These are phyloP conservation scores for Starmerella sirachaensis DNA, from an alignment of 805 yeast species.

Conservation along the genomic window DNA sequence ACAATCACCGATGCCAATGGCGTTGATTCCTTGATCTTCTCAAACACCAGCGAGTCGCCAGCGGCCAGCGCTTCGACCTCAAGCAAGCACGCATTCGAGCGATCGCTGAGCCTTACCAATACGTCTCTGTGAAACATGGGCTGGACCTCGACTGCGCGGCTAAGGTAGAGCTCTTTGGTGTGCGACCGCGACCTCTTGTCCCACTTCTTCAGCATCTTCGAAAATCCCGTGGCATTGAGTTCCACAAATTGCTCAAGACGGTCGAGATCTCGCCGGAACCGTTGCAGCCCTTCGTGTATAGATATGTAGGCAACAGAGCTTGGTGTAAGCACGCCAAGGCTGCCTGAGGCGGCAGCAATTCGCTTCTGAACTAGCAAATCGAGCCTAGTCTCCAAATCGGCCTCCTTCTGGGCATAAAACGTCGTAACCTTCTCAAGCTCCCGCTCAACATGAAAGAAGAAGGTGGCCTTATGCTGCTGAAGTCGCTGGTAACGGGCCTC, in stretches of 20 bases:
- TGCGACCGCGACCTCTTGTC: conserved; percentile 92
- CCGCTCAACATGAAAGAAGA: conserved; percentile 79
- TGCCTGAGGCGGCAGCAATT: conserved; percentile 38
- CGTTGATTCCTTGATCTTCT: conserved; percentile 9
- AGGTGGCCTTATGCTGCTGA: conserved; percentile 81
- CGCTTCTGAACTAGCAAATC: conserved; percentile 68
- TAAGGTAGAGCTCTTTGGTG: conserved; percentile 80
- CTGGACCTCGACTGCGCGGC: conserved; percentile 90
- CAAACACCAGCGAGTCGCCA: conserved; percentile 32
- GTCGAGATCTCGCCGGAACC: conserved; percentile 78
- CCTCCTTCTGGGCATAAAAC: conserved; percentile 85
- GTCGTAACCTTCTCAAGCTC: conserved; percentile 90
- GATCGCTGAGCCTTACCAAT: conserved; percentile 71
- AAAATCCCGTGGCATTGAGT: conserved; percentile 88
- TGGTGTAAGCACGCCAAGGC: conserved; percentile 35
- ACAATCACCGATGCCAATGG: conserved; percentile 7
- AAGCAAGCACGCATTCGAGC: conserved; percentile 38
- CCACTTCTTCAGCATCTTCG: conserved; percentile 94
- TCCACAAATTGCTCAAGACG: conserved; percentile 88
- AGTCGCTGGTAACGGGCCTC: conserved; percentile 40
- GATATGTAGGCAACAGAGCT: conserved; percentile 70
- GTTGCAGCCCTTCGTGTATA: conserved; percentile 75
- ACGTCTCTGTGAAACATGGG: conserved; percentile 90
- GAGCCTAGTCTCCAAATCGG: conserved; percentile 67
- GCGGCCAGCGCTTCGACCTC: conserved; percentile 65